These are phyloP conservation scores for Alternaria triticimaculans DNA, from an alignment of 2,329 filamentous ascomycete species.

Conservation along the genomic window DNA sequence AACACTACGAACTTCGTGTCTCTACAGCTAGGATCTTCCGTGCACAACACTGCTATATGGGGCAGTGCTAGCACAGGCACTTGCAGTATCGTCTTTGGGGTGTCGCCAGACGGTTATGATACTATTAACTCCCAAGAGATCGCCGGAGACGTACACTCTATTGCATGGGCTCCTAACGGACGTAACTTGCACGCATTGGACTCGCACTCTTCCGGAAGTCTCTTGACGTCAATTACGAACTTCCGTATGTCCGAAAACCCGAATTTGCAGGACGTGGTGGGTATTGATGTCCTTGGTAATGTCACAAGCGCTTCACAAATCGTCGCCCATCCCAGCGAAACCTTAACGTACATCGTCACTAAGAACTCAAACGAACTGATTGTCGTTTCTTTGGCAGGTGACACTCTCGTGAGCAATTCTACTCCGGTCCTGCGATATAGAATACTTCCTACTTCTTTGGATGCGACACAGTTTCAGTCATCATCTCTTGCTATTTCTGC, in stretches of 20 bases:
- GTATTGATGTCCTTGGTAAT: constrained; percentile 22
- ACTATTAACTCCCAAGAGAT: constrained; percentile 26
- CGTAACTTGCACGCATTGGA: constrained; percentile 29
- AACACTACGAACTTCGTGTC: constrained; percentile 26
- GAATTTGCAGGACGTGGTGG: constrained; percentile 10
- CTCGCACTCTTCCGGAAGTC: constrained; percentile 15
- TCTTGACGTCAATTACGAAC: constrained; percentile 27
- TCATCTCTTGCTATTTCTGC: constrained; percentile 23
- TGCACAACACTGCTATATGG: constrained; percentile 22
- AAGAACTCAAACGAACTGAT: constrained; percentile 29
- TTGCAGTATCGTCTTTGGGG: constrained; percentile 31
- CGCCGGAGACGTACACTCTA: constrained; percentile 27
- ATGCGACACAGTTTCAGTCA: constrained; percentile 19
- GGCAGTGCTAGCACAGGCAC: constrained; percentile 28
- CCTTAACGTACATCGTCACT: constrained; percentile 26
- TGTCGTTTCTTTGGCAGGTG: constrained; percentile 12
- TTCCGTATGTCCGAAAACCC: constrained; percentile 20
- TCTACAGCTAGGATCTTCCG: constrained; percentile 19
- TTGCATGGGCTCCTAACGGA: constrained; percentile 30
- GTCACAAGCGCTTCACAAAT: constrained; percentile 27
- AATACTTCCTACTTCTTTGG: constrained; percentile 19
- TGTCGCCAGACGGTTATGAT: constrained; percentile 19
- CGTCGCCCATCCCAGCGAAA: constrained; percentile 24
- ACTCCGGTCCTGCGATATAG: constrained; percentile 6
- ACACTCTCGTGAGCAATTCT: neutral